Percentiles rank a stretch among this genome's conserved stretches.
Conservation (phyloP, 192 early-diverging fungal species). For the Haplosporangium gracile region DNA sequence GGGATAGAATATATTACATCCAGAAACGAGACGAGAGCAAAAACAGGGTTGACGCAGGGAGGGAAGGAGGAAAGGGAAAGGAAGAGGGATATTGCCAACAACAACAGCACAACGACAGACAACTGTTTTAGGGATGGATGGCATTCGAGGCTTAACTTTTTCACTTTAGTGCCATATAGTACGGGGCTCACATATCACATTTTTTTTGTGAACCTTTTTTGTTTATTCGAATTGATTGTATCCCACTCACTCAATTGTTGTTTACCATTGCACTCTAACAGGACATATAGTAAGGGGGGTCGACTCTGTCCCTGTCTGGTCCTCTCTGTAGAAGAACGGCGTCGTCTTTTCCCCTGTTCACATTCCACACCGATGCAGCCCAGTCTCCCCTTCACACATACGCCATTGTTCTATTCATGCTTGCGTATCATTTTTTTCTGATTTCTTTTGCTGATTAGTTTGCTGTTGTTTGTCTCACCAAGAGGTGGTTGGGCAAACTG, state of each 20-base stretch:
- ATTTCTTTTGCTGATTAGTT: not conserved
- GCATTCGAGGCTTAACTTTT: not conserved
- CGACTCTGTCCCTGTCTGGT: not conserved
- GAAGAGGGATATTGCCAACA: no score
- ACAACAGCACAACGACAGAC: not conserved
- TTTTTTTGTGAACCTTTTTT: not conserved
- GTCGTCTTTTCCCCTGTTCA: not conserved
- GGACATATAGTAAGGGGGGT: not conserved
- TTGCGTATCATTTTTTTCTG: not conserved
- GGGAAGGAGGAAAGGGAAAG: not conserved
- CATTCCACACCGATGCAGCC: not conserved
- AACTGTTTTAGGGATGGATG: not conserved
- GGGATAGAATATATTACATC: not conserved
- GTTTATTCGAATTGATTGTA: not conserved
- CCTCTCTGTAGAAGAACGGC: not conserved
- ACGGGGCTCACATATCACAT: not conserved
- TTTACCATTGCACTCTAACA: not conserved
- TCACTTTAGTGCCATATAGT: not conserved
- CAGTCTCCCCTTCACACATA: not conserved
- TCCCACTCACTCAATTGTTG: not conserved
- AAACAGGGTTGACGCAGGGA: not conserved
- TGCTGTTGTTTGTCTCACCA: not conserved
- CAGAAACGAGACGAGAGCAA: not conserved
- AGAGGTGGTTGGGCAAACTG: not conserved
- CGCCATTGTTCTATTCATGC: not conserved